Evolutionary conservation across 129 eudicot genomes (phyloP), one percentile per base, ranked within the genome.

Genomic region (Ambrosia trifida): DNA sequence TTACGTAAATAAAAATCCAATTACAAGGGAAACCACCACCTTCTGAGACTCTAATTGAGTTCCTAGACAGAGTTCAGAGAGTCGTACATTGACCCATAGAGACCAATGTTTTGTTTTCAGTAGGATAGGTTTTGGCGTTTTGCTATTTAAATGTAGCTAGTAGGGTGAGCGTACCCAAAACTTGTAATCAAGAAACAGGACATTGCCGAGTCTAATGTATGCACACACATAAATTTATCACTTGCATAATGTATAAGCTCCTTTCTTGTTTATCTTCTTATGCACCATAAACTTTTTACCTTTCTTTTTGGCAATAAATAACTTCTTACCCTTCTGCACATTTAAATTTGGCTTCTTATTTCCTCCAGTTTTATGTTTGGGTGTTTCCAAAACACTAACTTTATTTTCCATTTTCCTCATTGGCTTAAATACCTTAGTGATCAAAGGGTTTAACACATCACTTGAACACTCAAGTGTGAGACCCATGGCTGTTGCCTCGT

Each of bases 361-460:
- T 46, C 52, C 72, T 32, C 19, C 72, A 53, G 38, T 44, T 72
- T 68, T 78, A 9, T 66, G 62, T 69, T 51, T 68, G 1, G 19
- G 46, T 7, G 46, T 57, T 58, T 75, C 82, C 12, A 41, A 64
- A 14, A 69, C 49, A 53, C 32, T 44, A 35, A 52, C 75, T 49
- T 81, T 53, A 43, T 80, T 69, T 82, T 78, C 79, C 61, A 59
- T 65, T 64, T 75, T 83, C 70, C 82, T 76, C 4, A 2, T 32
- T 35, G 84, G 86, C 79, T 65, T 80, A 70, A 84, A 87, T 18
- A 87, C 93, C 77, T 81, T 59, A 9, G 89, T 84, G 11, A 78
- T 64, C 24, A 76, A 52, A 28, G 85, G 89, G 45, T 84, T 79
- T 69, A 84, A 79, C 73, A 87, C 73, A 49, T 81, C 85, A 72